Base-by-base conservation (phyloP, 805 yeast genomes). In the Saturnispora zaruensis region DNA sequence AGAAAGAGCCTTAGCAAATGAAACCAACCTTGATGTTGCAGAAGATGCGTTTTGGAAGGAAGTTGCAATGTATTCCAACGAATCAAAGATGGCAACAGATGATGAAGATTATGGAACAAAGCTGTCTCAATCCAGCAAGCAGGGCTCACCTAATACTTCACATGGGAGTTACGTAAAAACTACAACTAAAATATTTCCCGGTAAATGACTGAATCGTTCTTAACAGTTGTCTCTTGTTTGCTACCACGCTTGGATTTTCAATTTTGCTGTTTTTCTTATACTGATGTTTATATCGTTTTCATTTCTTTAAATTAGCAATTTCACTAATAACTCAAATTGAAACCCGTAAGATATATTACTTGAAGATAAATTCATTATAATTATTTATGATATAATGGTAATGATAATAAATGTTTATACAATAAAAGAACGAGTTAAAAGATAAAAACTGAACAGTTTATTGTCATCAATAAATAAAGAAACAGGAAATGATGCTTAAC, bases 41-140 rank as follows among this genome's bases (percentile, higher is more conserved):
- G 66, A 59, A 38, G 41, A 50, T 28, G 50, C 51, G 33, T 63
- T 63, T 41, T 63, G 68, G 67, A 58, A 57, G 30, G 67, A 65
- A 50, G 61, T 65, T 25, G 64, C 60, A 34, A 46, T 59, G 49
- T 57, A 64, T 25, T 61, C 68, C 2, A 56, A 56, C 16, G 25
- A 33, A 5, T 45, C 50, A 18, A 41, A 33, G 14, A 21, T 41
- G 7, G 41, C 33, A 3, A 41, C 25, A 6, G 66, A 62, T 4
- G 53, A 65, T 16, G 59, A 62, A 20, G 57, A 61, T 5, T 26
- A 55, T 30, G 21, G 23, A 9, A 14, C 20, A 6, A 23, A 14
- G 23, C 7, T 14, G 16, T 21, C 5, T 14, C 33, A 48, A 37
- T 62, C 58, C 43, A 41, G 59, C 23, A 43, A 32, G 14, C 14